phyloP scores from a whole-genome alignment of 179 eudicot species.

The Amaranthus tricolor region DNA sequence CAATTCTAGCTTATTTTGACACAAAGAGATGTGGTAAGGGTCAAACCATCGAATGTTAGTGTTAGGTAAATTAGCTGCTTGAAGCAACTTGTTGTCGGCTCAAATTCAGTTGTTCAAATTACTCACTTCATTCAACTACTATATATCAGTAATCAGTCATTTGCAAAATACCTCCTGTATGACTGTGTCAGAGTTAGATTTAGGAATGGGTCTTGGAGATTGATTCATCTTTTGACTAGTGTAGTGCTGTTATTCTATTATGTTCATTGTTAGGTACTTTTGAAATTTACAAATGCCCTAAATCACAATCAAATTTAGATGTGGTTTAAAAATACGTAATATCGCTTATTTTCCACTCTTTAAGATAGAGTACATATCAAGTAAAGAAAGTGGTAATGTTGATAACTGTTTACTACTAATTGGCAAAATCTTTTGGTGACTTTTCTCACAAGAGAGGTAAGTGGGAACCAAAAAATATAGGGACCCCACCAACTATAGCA shows the following conservation, averaged over 20 bases:
- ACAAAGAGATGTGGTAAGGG: no score
- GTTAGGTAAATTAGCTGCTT: no score
- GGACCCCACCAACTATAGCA: conserved; percentile 34
- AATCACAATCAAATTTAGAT: conserved; percentile 29
- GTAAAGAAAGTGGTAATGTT: conserved; percentile 27
- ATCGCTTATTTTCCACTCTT: conserved; percentile 41
- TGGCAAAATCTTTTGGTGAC: conserved; percentile 24
- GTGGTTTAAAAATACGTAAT: conserved; percentile 22
- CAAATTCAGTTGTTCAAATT: no score
- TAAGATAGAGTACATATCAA: conserved; percentile 36
- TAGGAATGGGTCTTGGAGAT: background rate
- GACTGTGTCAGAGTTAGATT: background rate
- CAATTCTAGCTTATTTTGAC: no score
- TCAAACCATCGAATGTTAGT: no score
- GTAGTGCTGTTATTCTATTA: conserved; percentile 24
- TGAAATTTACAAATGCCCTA: conserved; percentile 21
- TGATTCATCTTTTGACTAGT: conserved; percentile 17
- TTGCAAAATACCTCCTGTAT: no score
- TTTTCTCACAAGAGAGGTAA: conserved; percentile 41
- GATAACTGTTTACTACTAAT: conserved; percentile 10
- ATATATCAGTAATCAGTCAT: no score
- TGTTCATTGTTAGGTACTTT: conserved; percentile 27
- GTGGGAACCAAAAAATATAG: conserved; percentile 18
- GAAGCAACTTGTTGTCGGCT: no score
- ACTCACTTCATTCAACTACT: no score